These are phyloP conservation scores for Tillandsia fasciculata DNA, from an alignment of 176 grass and related monocot species.

Conservation along the genomic window DNA sequence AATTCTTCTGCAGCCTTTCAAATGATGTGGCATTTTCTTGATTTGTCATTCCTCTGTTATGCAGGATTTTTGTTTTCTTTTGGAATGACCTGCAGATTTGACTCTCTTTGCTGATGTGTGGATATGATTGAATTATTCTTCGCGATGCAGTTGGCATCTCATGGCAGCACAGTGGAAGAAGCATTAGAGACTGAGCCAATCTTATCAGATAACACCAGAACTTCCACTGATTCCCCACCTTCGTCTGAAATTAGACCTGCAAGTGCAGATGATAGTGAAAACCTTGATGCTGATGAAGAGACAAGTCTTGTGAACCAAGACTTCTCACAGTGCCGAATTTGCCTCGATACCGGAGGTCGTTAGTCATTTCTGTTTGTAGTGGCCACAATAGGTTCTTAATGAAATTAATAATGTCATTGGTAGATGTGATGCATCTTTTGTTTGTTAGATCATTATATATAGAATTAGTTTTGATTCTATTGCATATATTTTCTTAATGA, in stretches of 20 bases:
- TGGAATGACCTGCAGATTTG: slow-evolving; percentile 21
- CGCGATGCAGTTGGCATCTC: slow-evolving; percentile 61
- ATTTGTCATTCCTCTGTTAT: slow-evolving; percentile 2
- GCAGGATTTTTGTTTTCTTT: slow-evolving; percentile 30
- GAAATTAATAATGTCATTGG: neutral
- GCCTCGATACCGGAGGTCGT: slow-evolving; percentile 87
- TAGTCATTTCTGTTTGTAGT: slow-evolving; percentile 7
- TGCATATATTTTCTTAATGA: too few relatives aligned
- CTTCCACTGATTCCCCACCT: slow-evolving; percentile 21
- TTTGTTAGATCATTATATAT: neutral
- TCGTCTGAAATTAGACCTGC: slow-evolving; percentile 59
- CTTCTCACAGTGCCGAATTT: slow-evolving; percentile 71
- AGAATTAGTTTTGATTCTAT: too few relatives aligned
- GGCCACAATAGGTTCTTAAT: slow-evolving; percentile 7
- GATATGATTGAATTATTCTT: slow-evolving; percentile 45
- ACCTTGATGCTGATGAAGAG: slow-evolving; percentile 36
- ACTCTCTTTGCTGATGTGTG: slow-evolving; percentile 24
- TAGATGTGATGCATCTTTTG: neutral
- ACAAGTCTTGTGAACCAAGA: slow-evolving; percentile 57
- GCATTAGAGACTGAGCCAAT: slow-evolving; percentile 26
- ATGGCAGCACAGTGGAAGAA: slow-evolving; percentile 35
- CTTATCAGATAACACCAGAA: slow-evolving; percentile 3
- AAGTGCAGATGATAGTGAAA: slow-evolving; percentile 15
- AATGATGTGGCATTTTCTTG: neutral
- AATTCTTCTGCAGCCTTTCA: neutral